Percentiles rank a stretch among this genome's conserved stretches.
Evolutionary conservation across 2,329 filamentous ascomycete species (phyloP).

Genomic region (Paecilomyces dactylethromorphus): DNA sequence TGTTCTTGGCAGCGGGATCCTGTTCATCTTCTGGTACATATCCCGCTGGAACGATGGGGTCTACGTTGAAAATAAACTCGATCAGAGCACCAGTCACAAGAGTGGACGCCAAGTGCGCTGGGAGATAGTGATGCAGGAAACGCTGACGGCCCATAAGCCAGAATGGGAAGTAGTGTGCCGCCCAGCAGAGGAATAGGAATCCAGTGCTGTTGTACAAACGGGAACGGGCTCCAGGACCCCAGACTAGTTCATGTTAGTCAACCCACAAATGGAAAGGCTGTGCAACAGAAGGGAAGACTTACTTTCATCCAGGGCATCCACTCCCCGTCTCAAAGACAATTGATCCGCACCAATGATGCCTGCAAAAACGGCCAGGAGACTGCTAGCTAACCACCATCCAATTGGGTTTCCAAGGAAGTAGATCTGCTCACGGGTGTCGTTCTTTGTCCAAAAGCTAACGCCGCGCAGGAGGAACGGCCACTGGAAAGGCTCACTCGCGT

Average conservation of each 20-base stretch:
- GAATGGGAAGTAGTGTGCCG: constrained; percentile 94
- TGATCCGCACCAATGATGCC: constrained; percentile 92
- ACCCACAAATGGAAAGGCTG: neutral
- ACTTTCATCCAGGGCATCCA: constrained; percentile 91
- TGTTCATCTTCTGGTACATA: constrained; percentile 22
- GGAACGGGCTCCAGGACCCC: constrained; percentile 68
- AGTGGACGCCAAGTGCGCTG: constrained; percentile 83
- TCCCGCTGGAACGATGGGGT: constrained; percentile 57
- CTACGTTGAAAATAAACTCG: constrained; percentile 93
- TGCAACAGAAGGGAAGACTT: constrained; percentile 42
- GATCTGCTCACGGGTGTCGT: constrained; percentile 90
- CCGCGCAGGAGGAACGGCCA: constrained; percentile 97
- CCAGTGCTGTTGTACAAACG: constrained; percentile 97
- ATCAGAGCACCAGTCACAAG: constrained; percentile 86
- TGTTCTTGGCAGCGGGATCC: constrained; percentile 33
- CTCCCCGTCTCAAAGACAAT: constrained; percentile 81
- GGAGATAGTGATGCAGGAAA: constrained; percentile 96
- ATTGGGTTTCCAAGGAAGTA: constrained; percentile 97
- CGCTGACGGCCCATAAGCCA: constrained; percentile 97
- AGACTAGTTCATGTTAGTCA: constrained; percentile 24
- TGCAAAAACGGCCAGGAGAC: constrained; percentile 83
- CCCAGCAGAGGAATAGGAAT: constrained; percentile 98
- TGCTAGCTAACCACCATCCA: constrained; percentile 95
- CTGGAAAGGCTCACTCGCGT: constrained; percentile 88
- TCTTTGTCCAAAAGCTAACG: constrained; percentile 99